Evolutionary conservation across 2,329 filamentous ascomycete species (phyloP), one percentile per base, ranked within the genome.

Genomic region (Biscogniauxia marginata): DNA sequence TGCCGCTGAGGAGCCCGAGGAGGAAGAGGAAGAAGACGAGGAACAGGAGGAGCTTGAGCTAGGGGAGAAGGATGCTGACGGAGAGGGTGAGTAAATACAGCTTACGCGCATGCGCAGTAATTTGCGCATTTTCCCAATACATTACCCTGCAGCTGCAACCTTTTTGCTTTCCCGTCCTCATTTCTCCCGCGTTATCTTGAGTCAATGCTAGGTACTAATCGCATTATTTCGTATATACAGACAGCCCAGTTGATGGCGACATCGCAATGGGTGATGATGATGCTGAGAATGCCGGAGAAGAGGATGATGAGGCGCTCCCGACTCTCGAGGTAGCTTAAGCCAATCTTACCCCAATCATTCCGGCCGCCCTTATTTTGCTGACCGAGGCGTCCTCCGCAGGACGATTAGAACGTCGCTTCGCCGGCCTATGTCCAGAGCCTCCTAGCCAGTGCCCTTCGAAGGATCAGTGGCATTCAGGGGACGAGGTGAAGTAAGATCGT

Each of bases 371-470:
- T 39, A 3, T 39, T 54, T 59, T 58, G 62, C 68, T 71, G 61
- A 71, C 67, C 64, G 60, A 56, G 57, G 60, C 58, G 62, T 64
- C 59, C 58, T 64, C 63, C 62, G 63, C 57, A 71, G 69, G 69
- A 69, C 49, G 60, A 68, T 65, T 70, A 69, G 66, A 62, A 63
- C 53, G 57, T 34, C 49, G 56, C 64, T 53, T 34, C 59, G 24
- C 55, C 22, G 46, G 54, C 61, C 52, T 63, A 59, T 49, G 48
- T 67, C 51, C 55, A 60, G 56, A 61, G 59, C 24, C 39, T 70
- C 53, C 50, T 69, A 44, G 57, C 62, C 25, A 67, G 52, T 48
- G 64, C 63, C 49, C 64, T 68, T 18, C 55, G 62, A 46, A 63
- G 63, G 55, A 59, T 70, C 43, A 66, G 62, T 53, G 66, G 64